These are phyloP conservation scores for Cicer chorassanicum DNA, from an alignment of 306 rosid genomes.

Conservation along the genomic window DNA sequence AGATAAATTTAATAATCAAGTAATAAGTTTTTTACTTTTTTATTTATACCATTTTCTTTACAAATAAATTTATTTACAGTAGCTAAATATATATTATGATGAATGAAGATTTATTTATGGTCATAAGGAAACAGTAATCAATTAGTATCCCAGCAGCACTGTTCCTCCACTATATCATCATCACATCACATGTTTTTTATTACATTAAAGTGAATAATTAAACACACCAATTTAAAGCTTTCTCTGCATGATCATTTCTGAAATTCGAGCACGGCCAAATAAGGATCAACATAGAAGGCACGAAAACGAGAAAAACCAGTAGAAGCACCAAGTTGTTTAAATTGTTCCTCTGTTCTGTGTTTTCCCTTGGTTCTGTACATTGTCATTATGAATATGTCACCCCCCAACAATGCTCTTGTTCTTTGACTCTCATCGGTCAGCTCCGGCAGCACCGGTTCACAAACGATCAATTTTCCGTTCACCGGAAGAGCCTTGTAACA, in stretches of 20 bases:
- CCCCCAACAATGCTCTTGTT: slow-evolving; percentile 67
- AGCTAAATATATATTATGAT: not conserved
- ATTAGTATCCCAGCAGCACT: not conserved
- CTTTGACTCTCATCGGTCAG: slow-evolving; percentile 64
- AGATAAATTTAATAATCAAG: too few species aligned
- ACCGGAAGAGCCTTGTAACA: slow-evolving; percentile 70
- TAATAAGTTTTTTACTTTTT: too few species aligned
- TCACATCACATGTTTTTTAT: not conserved
- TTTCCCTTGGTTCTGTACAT: slow-evolving; percentile 69
- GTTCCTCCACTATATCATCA: not conserved
- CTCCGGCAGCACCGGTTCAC: slow-evolving; percentile 73
- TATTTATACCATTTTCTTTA: too few species aligned
- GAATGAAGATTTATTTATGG: not conserved
- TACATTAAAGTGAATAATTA: not conserved
- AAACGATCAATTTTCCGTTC: slow-evolving; percentile 71
- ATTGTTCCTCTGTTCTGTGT: slow-evolving; percentile 68
- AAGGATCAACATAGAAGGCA: slow-evolving; percentile 61
- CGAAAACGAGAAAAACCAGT: slow-evolving; percentile 61
- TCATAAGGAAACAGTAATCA: not conserved
- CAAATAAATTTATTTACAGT: too few species aligned
- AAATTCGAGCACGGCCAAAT: slow-evolving; percentile 67
- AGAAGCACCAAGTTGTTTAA: slow-evolving; percentile 55
- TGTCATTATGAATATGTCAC: slow-evolving; percentile 75
- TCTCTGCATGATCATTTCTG: slow-evolving; percentile 48
- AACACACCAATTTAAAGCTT: not conserved